These are phyloP conservation scores for Senna tora DNA, from an alignment of 306 rosid species.

Conservation along the genomic window DNA sequence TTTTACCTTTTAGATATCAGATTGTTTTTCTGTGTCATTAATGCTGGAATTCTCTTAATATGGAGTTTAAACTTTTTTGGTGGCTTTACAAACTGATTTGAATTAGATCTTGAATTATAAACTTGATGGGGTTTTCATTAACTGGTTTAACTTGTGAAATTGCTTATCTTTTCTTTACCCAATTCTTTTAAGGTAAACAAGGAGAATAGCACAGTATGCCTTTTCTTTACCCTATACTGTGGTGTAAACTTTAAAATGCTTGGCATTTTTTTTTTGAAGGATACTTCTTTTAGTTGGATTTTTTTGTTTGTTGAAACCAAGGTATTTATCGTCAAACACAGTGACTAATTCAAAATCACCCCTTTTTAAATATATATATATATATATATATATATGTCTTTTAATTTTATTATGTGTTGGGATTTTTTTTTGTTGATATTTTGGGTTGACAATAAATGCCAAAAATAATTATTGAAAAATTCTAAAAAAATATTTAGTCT, in stretches of 20 bases:
- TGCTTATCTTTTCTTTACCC: background rate
- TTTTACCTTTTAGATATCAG: slow-evolving; percentile 11
- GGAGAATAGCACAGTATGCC: background rate
- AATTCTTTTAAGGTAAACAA: background rate
- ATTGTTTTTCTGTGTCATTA: background rate
- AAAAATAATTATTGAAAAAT: too few species aligned
- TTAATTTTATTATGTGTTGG: too few species aligned
- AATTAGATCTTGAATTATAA: background rate
- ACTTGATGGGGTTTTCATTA: slow-evolving; percentile 2
- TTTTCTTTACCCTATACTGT: background rate
- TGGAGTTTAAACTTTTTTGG: slow-evolving; percentile 3
- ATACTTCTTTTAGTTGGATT: background rate
- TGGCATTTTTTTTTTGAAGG: background rate
- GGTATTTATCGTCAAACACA: too few species aligned
- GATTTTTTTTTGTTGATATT: too few species aligned
- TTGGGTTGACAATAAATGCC: too few species aligned
- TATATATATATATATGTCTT: too few species aligned
- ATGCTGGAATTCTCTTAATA: slow-evolving; percentile 7
- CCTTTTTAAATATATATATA: too few species aligned
- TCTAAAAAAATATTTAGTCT: too few species aligned
- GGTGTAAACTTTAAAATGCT: background rate
- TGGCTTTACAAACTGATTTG: slow-evolving; percentile 7
- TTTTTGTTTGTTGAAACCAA: too few species aligned
- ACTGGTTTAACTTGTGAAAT: background rate
- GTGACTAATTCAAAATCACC: too few species aligned